These are phyloP conservation scores for Boeremia exigua DNA, from an alignment of 2,329 filamentous ascomycete species.

Conservation along the genomic window DNA sequence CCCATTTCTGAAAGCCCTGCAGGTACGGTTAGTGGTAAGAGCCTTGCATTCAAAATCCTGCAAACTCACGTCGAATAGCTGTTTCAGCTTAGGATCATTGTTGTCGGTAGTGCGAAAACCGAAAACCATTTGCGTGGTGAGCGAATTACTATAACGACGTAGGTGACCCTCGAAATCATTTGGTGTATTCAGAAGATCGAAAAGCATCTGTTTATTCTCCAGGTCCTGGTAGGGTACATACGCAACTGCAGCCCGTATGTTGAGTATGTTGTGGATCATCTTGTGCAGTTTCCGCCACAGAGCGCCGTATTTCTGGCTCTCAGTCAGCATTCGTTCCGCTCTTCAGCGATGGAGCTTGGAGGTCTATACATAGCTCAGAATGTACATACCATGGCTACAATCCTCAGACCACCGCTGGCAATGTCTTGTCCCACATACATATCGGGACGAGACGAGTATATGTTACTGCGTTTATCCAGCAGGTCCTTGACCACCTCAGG, in stretches of 20 bases:
- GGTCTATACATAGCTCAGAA: no score
- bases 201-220: conserved; percentile 62
- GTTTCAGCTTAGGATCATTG: conserved; percentile 23
- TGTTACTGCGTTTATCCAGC: conserved; percentile 57
- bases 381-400: not conserved
- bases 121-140: conserved; percentile 59
- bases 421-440: conserved; percentile 13
- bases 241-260: conserved; percentile 25
- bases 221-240: conserved; percentile 61
- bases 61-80: conserved; percentile 20
- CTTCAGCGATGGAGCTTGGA: not conserved
- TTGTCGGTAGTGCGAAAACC: conserved; percentile 45
- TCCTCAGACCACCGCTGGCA: not conserved
- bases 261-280: conserved; percentile 26
- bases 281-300: conserved; percentile 28
- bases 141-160: conserved; percentile 56
- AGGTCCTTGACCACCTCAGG: conserved; percentile 58
- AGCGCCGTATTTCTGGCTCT: conserved; percentile 18
- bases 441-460: conserved; percentile 58
- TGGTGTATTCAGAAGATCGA: conserved; percentile 56
- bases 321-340: not conserved
- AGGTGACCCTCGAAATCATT: conserved; percentile 53
- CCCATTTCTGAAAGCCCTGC: conserved; percentile 51
- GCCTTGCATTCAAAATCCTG: no score
- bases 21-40: not conserved